Conservation (phyloP, 305 asterid species). For the Plantago coronopus region DNA sequence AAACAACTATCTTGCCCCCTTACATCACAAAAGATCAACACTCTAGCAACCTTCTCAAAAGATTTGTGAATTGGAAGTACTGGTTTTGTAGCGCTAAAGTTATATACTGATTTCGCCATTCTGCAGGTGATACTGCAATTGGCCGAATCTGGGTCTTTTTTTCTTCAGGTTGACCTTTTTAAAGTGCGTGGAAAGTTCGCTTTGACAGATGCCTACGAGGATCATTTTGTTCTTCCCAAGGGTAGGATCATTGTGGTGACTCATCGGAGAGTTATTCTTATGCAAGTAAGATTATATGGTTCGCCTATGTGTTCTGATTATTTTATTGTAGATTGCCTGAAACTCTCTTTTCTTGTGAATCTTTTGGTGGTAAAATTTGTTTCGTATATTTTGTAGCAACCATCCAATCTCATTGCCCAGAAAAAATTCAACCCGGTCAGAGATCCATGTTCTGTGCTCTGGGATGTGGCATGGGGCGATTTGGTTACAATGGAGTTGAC, state of each 20-base stretch:
- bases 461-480: slow-evolving; percentile 95
- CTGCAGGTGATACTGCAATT: slow-evolving; percentile 80
- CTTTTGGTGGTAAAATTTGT: slow-evolving; percentile 20
- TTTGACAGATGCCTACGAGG: slow-evolving; percentile 92
- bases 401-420: slow-evolving; percentile 82
- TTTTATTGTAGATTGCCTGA: slow-evolving; percentile 15
- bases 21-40: no score
- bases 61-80: no score
- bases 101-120: slow-evolving; percentile 18
- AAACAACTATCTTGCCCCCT: no score
- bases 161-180: slow-evolving; percentile 85
- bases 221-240: slow-evolving; percentile 82
- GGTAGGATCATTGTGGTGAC: slow-evolving; percentile 78
- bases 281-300: slow-evolving; percentile 64
- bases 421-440: slow-evolving; percentile 88
- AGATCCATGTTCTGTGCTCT: slow-evolving; percentile 92
- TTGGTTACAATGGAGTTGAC: slow-evolving; percentile 74
- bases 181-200: slow-evolving; percentile 98
- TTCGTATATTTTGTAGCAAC: slow-evolving; percentile 61
- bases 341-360: slow-evolving; percentile 11
- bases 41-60: no score
- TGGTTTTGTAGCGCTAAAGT: slow-evolving; percentile 20
- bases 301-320: not conserved
- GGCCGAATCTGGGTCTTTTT: slow-evolving; percentile 91
- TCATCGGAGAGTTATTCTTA: slow-evolving; percentile 76